These are phyloP conservation scores for Fusarium nodosum DNA, from an alignment of 2,329 filamentous ascomycete genomes.

Conservation along the genomic window DNA sequence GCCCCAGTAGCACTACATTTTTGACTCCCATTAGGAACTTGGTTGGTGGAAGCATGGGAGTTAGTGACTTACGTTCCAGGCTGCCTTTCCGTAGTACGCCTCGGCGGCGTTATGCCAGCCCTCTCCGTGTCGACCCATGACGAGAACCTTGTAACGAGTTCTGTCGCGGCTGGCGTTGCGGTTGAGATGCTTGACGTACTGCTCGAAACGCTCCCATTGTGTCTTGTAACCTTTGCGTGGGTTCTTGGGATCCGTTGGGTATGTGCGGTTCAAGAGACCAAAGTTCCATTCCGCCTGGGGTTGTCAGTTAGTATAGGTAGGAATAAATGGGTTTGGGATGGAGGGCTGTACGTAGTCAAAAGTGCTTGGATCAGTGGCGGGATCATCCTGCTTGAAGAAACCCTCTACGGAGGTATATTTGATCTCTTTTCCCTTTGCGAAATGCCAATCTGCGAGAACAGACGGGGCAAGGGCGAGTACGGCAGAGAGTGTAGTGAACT, in stretches of 20 bases:
- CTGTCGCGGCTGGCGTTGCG: constrained; percentile 56
- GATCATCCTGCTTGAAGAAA: constrained; percentile 75
- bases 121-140: constrained; percentile 78
- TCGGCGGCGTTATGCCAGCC: constrained; percentile 75
- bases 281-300: constrained; percentile 71
- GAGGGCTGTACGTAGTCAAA: constrained; percentile 72
- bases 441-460: constrained; percentile 52
- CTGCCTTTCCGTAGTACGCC: constrained; percentile 74
- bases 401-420: constrained; percentile 72
- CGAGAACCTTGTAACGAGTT: constrained; percentile 74
- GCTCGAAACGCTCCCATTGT: constrained; percentile 74
- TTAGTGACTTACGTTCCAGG: constrained; percentile 71
- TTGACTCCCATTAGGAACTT: not conserved
- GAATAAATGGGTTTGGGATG: not conserved
- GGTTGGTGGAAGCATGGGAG: not conserved
- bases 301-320: not conserved
- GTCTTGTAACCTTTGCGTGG: constrained; percentile 59
- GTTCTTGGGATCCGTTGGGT: constrained; percentile 65
- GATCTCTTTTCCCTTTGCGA: constrained; percentile 59
- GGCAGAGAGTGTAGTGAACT: constrained; percentile 50
- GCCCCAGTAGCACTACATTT: constrained; percentile 72
- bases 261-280: constrained; percentile 73
- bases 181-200: constrained; percentile 70
- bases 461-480: constrained; percentile 50
- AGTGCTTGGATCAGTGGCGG: constrained; percentile 64